These are phyloP conservation scores for Mycosarcoma mackinlayi DNA, from an alignment of 1,284 basidiomycete genomes.

Conservation along the genomic window DNA sequence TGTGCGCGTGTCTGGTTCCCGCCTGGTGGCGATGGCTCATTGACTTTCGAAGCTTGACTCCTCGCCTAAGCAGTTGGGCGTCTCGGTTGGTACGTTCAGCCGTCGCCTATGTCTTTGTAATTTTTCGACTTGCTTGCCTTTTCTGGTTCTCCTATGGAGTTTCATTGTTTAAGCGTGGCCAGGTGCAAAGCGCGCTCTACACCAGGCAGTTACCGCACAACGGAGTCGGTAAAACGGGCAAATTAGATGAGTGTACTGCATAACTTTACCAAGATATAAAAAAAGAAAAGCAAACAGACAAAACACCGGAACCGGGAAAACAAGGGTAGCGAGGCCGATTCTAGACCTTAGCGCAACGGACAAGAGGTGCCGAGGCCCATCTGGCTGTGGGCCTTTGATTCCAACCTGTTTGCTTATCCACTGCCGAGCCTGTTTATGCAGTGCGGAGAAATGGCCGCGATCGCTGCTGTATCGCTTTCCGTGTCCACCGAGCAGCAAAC, in stretches of 20 bases:
- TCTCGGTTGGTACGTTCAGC: conserved; percentile 4
- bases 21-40: neutral
- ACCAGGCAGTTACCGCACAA: no score
- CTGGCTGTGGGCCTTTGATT: neutral
- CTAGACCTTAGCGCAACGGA: neutral
- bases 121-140: no score
- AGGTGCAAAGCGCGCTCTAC: neutral
- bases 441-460: no score
- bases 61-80: conserved; percentile 2
- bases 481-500: no score
- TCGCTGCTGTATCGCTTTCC: no score
- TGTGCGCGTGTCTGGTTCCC: neutral
- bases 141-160: no score
- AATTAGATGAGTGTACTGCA: no score
- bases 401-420: neutral
- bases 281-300: conserved; percentile 3
- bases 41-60: neutral
- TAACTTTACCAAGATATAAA: no score
- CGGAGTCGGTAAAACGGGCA: no score
- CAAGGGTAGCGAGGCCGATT: conserved; percentile 11
- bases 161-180: conserved; percentile 12
- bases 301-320: conserved; percentile 8
- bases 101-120: no score
- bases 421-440: no score
- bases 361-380: no score